These are phyloP conservation scores for Coemansia sp. DNA, from an alignment of 192 early-diverging fungal genomes.

Conservation along the genomic window DNA sequence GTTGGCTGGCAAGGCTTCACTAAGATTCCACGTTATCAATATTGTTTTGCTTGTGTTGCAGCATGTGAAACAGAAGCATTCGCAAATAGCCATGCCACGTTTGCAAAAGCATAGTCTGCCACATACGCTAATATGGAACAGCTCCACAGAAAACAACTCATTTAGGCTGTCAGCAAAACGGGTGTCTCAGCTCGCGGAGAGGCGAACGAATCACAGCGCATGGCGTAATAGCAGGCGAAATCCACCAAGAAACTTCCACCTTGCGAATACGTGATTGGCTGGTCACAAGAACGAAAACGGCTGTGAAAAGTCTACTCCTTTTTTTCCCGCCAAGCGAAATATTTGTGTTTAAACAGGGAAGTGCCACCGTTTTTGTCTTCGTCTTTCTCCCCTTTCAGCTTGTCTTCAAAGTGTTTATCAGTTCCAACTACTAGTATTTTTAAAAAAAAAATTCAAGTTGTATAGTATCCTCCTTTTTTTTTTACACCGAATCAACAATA, in stretches of 20 bases:
- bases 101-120: not conserved
- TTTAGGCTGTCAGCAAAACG: not conserved
- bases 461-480: not conserved
- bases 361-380: not conserved
- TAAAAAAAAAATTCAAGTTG: not conserved
- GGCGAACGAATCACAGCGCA: not conserved
- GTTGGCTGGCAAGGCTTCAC: no score
- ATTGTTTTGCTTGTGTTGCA: no score
- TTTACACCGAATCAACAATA: not conserved
- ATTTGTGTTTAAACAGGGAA: not conserved
- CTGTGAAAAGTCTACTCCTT: not conserved
- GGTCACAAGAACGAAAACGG: not conserved
- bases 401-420: not conserved
- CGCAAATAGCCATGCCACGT: not conserved
- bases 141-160: not conserved
- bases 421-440: not conserved
- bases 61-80: not conserved
- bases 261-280: conserved; percentile 14
- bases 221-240: not conserved
- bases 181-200: not conserved
- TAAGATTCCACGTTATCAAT: no score
- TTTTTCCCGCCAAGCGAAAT: not conserved
- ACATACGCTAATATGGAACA: not conserved
- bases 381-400: not conserved
- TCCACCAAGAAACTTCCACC: conserved; percentile 49